Conservation (phyloP, 345 rosid species). For the Syzygium aromaticum region DNA sequence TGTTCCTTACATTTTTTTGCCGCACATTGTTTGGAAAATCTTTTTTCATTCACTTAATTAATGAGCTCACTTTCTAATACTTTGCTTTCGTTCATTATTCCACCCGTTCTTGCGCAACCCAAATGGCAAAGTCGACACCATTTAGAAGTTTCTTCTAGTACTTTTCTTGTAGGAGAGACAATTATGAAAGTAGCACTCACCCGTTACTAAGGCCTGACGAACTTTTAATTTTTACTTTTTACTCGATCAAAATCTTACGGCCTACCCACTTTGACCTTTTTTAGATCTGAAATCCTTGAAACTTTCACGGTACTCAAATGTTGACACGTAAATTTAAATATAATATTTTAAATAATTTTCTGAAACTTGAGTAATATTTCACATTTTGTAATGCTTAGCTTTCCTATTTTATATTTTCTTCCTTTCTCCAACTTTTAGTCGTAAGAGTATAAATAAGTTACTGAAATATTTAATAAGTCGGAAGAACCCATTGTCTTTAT, state of each 20-base stretch:
- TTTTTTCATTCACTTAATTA: neutral
- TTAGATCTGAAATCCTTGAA: neutral
- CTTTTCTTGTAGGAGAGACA: neutral
- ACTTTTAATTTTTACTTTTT: neutral
- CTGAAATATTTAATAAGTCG: too few relatives aligned
- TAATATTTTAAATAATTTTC: neutral
- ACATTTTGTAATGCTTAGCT: neutral
- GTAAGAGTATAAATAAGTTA: neutral
- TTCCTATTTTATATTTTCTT: neutral
- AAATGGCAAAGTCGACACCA: neutral
- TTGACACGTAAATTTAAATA: neutral
- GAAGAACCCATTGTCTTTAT: too few relatives aligned
- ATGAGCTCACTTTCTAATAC: neutral
- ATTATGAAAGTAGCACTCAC: neutral
- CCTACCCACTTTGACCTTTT: neutral
- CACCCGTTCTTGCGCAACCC: neutral
- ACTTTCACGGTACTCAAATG: neutral
- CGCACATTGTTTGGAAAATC: neutral
- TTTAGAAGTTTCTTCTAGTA: neutral
- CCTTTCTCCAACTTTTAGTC: neutral
- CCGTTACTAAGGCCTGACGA: too few relatives aligned
- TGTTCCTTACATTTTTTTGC: neutral
- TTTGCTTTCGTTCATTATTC: too few relatives aligned
- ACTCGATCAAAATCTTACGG: neutral
- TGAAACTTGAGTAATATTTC: neutral